phyloP scores from a whole-genome alignment of 768 basidiomycete genomes.

The Tephrocybe sp. region DNA sequence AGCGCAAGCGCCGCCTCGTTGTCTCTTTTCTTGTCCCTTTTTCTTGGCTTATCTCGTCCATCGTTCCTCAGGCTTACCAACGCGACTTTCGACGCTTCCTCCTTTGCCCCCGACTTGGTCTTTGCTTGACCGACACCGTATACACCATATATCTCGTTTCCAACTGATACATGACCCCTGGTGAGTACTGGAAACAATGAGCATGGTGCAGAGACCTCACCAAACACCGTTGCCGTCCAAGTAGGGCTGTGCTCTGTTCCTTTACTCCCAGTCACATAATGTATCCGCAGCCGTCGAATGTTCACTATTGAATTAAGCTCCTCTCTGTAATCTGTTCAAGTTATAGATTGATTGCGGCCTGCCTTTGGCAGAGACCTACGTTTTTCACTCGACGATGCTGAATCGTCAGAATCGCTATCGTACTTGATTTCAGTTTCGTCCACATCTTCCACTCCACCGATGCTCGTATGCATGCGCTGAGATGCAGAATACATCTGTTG shows the following conservation, averaged over 20 bases:
- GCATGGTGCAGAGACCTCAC: background rate
- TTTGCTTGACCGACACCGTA: slow-evolving; percentile 4
- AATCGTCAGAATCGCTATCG: background rate
- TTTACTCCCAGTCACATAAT: background rate
- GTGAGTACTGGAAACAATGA: background rate
- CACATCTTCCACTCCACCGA: background rate
- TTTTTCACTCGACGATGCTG: background rate
- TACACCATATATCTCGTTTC: slow-evolving; percentile 4
- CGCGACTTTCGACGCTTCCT: slow-evolving; percentile 10
- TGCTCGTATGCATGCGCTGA: background rate
- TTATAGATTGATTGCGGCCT: no score
- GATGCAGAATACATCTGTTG: background rate
- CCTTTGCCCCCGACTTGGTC: slow-evolving; percentile 12
- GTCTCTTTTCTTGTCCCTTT: background rate
- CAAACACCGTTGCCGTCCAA: slow-evolving; percentile 9
- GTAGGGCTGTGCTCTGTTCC: slow-evolving; percentile 1
- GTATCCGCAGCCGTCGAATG: background rate
- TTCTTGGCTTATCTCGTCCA: slow-evolving; percentile 1
- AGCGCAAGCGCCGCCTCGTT: background rate
- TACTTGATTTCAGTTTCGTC: background rate
- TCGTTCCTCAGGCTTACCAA: slow-evolving; percentile 1
- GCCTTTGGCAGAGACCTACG: background rate
- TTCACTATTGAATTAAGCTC: slow-evolving; percentile 9
- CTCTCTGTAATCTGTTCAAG: slow-evolving; percentile 7
- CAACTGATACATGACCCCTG: background rate